Percentiles rank a stretch among this genome's conserved stretches.
Evolutionary conservation across 306 rosid species (phyloP).

Genomic region (Medicago truncatula): MtrunA17r5.0-ANR NC_053049.1:48484501-48485000

Average conservation of each 20-base stretch:
- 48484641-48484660: slow-evolving; percentile 85
- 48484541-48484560: slow-evolving; percentile 85
- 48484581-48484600: slow-evolving; percentile 86
- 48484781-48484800: slow-evolving; percentile 71
- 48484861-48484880: slow-evolving; percentile 60
- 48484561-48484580: slow-evolving; percentile 78
- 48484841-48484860: slow-evolving; percentile 64
- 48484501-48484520: slow-evolving; percentile 77
- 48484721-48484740: slow-evolving; percentile 76
- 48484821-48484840: slow-evolving; percentile 68
- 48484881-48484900: slow-evolving; percentile 67
- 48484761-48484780: slow-evolving; percentile 66
- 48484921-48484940: slow-evolving; percentile 77
- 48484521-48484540: slow-evolving; percentile 80
- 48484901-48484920: slow-evolving; percentile 79
- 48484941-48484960: slow-evolving; percentile 58
- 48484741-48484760: slow-evolving; percentile 65
- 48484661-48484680: slow-evolving; percentile 77
- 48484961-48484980: slow-evolving; percentile 65
- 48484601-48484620: slow-evolving; percentile 77
- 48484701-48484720: slow-evolving; percentile 74
- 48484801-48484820: slow-evolving; percentile 73
- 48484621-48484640: slow-evolving; percentile 69
- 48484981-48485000: slow-evolving; percentile 61
- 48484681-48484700: slow-evolving; percentile 86